These are phyloP conservation scores for Hemisphaericaspora subhashii DNA, from an alignment of 1,139 yeast genomes.

Conservation along the genomic window DNA sequence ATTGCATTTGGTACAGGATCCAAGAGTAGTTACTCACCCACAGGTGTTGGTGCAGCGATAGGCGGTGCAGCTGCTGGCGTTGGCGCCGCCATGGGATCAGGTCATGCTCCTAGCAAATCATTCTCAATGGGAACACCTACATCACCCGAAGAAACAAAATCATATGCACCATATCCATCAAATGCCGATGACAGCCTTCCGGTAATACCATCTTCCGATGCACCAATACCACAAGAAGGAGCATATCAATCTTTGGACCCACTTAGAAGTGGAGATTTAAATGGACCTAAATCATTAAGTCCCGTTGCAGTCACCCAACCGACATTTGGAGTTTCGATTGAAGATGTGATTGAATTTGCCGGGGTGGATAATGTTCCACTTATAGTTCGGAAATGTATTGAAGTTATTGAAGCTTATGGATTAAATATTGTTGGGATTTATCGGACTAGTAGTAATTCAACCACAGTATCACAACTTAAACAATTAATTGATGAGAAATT, in stretches of 20 bases:
- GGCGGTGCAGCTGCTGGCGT: too few relatives aligned
- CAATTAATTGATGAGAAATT: slow-evolving; percentile 80
- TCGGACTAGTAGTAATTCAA: slow-evolving; percentile 77
- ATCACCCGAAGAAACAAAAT: not conserved
- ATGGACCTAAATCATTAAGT: slow-evolving; percentile 44
- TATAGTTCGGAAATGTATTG: slow-evolving; percentile 86
- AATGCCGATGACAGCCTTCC: not conserved
- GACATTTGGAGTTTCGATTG: slow-evolving; percentile 81
- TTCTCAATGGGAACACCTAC: too few relatives aligned
- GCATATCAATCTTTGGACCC: slow-evolving; percentile 41
- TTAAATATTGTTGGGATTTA: slow-evolving; percentile 85
- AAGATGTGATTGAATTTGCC: slow-evolving; percentile 71
- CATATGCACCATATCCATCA: slow-evolving; percentile 4
- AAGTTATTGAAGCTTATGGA: slow-evolving; percentile 82
- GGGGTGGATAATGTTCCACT: slow-evolving; percentile 87
- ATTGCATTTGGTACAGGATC: not conserved
- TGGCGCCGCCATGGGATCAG: too few relatives aligned
- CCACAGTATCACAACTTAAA: slow-evolving; percentile 70
- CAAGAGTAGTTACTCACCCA: too few relatives aligned
- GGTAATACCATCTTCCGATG: too few relatives aligned
- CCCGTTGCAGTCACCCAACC: slow-evolving; percentile 31
- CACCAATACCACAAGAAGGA: not conserved
- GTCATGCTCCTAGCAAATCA: too few relatives aligned
- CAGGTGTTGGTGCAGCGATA: too few relatives aligned
- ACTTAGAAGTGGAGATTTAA: slow-evolving; percentile 22